These are phyloP conservation scores for Candida saitoana DNA, from an alignment of 805 yeast species.

Conservation along the genomic window DNA sequence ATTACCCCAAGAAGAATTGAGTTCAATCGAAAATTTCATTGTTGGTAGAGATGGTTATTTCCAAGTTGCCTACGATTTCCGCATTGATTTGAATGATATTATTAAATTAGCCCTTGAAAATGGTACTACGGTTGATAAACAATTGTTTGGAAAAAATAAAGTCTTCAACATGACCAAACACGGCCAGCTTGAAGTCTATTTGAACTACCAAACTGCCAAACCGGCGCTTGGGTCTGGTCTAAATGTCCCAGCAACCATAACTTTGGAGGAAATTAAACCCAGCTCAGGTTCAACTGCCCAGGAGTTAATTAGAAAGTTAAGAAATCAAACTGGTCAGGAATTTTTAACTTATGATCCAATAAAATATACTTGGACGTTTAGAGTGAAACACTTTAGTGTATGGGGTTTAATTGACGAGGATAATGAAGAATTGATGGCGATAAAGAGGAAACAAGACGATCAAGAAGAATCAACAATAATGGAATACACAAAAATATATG, in stretches of 20 bases:
- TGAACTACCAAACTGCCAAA: constrained; percentile 44
- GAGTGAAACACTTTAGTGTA: constrained; percentile 85
- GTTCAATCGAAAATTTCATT: constrained; percentile 57
- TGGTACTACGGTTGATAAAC: constrained; percentile 36
- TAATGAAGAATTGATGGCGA: constrained; percentile 28
- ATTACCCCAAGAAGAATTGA: constrained; percentile 44
- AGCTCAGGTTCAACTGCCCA: constrained; percentile 39
- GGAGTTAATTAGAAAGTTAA: constrained; percentile 47
- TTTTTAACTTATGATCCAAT: constrained; percentile 77
- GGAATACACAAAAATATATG: constrained; percentile 27
- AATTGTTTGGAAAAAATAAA: constrained; percentile 40
- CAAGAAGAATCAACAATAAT: constrained; percentile 41
- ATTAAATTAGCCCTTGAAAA: constrained; percentile 34
- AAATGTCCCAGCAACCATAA: constrained; percentile 73
- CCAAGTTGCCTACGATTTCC: constrained; percentile 58
- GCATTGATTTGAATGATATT: constrained; percentile 64
- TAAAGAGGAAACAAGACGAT: constrained; percentile 31
- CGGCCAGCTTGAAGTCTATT: constrained; percentile 50
- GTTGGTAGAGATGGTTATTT: constrained; percentile 69
- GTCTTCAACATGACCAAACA: constrained; percentile 15
- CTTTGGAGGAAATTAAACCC: constrained; percentile 61
- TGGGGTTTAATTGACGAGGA: constrained; percentile 69
- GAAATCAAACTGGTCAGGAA: constrained; percentile 62
- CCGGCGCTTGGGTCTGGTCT: constrained; percentile 67
- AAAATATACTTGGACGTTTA: constrained; percentile 72